These are phyloP conservation scores for Trifolium pratense DNA, from an alignment of 306 rosid genomes.

Conservation along the genomic window DNA sequence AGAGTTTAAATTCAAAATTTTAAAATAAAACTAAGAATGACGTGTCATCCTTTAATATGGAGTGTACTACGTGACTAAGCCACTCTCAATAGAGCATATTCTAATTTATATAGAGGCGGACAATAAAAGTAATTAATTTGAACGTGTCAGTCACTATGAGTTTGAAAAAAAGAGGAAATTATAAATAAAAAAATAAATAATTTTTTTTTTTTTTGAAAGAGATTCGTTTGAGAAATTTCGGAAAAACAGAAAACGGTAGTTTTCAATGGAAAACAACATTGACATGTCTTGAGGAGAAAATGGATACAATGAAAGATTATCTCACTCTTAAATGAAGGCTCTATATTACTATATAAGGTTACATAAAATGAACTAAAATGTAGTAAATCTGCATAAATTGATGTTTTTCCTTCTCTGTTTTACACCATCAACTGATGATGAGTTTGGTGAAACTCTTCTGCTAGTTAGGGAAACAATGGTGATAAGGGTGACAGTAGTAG, in stretches of 20 bases:
- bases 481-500: not conserved
- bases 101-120: not conserved
- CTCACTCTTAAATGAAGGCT: not conserved
- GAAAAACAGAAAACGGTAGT: not conserved
- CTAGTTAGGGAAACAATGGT: conserved; percentile 27
- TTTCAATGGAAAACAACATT: not conserved
- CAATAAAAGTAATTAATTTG: not conserved
- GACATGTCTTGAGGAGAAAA: not conserved
- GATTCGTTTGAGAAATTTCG: not conserved
- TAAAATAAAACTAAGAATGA: not conserved
- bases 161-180: not conserved
- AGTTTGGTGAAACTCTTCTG: conserved; percentile 23
- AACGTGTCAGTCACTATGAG: not conserved
- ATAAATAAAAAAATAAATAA: not conserved
- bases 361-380: too few relatives aligned
- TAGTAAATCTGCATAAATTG: too few relatives aligned
- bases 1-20: conserved; percentile 2
- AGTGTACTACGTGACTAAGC: not conserved
- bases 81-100: not conserved
- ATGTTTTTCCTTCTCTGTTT: not conserved
- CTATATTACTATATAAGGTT: conserved; percentile 4
- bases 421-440: not conserved
- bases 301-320: not conserved
- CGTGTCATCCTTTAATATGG: not conserved
- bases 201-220: too few relatives aligned